These are phyloP conservation scores for Coemansia sp. DNA, from an alignment of 192 early-diverging fungal species.

Conservation along the genomic window DNA sequence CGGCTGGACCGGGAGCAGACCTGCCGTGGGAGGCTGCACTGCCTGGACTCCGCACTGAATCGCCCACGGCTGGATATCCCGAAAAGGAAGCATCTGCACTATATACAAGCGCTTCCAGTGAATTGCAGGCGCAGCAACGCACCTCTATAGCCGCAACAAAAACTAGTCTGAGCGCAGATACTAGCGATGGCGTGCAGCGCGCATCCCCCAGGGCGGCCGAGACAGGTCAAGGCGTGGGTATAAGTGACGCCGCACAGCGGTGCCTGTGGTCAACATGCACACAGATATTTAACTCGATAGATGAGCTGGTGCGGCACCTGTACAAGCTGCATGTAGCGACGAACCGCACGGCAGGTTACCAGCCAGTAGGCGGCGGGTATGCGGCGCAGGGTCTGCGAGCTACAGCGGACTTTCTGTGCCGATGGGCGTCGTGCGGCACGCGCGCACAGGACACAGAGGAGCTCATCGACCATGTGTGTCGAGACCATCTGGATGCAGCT, in stretches of 20 bases:
- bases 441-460: conserved; percentile 54
- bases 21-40: background rate
- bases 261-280: conserved; percentile 79
- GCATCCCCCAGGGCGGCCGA: background rate
- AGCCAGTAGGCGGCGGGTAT: too few species aligned
- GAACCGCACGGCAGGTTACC: conserved; percentile 22
- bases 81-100: too few species aligned
- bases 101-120: too few species aligned
- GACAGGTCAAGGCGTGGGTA: background rate
- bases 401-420: conserved; percentile 49
- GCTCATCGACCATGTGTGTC: conserved; percentile 62
- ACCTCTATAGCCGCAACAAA: too few species aligned
- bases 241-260: conserved; percentile 9
- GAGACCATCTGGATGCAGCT: conserved; percentile 54
- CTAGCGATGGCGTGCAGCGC: background rate
- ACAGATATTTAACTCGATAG: conserved; percentile 45
- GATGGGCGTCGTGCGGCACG: conserved; percentile 62
- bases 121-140: too few species aligned
- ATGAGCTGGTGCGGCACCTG: conserved; percentile 53
- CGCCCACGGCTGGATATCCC: too few species aligned
- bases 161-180: too few species aligned
- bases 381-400: conserved; percentile 4
- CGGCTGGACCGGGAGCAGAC: background rate
- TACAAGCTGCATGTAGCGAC: conserved; percentile 52
- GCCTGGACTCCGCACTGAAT: too few species aligned